These are phyloP conservation scores for Alopecurus myosuroides DNA, from an alignment of 176 grass and related monocot genomes.

Conservation along the genomic window DNA sequence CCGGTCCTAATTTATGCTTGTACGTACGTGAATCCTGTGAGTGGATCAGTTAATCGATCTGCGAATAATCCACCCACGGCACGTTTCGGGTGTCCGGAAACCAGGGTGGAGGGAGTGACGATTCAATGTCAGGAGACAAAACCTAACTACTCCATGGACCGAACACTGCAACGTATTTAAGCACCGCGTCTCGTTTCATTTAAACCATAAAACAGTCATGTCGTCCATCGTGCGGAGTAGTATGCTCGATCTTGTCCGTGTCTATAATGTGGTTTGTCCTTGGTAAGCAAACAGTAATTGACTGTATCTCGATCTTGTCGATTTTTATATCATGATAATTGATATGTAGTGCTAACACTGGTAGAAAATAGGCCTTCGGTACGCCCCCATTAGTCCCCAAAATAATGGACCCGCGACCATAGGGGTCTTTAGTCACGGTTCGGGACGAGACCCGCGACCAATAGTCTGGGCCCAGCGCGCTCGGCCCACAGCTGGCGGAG, in stretches of 20 bases:
- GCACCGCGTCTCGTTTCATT: neutral
- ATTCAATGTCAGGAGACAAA: neutral
- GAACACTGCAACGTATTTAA: neutral
- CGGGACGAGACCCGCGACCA: too few relatives aligned
- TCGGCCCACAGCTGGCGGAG: too few relatives aligned
- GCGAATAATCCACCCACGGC: neutral
- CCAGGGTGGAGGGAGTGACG: neutral
- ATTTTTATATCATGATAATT: too few relatives aligned
- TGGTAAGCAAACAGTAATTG: too few relatives aligned
- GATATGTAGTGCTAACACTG: too few relatives aligned
- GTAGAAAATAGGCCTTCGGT: too few relatives aligned
- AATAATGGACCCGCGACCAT: too few relatives aligned
- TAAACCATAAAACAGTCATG: neutral
- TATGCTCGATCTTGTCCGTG: neutral
- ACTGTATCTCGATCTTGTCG: too few relatives aligned
- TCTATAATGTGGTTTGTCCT: neutral
- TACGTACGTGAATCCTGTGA: neutral
- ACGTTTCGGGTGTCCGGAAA: slow-evolving; percentile 10
- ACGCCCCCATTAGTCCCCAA: too few relatives aligned
- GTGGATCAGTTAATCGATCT: neutral
- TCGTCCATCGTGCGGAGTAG: neutral
- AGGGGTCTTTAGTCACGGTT: too few relatives aligned
- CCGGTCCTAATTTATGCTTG: neutral
- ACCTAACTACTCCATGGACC: slow-evolving; percentile 37
- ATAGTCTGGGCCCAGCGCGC: too few relatives aligned